Percentiles rank a stretch among this genome's conserved stretches.
phyloP scores from a whole-genome alignment of 176 grass and related monocot species.

The Oryza glaberrima region DNA sequence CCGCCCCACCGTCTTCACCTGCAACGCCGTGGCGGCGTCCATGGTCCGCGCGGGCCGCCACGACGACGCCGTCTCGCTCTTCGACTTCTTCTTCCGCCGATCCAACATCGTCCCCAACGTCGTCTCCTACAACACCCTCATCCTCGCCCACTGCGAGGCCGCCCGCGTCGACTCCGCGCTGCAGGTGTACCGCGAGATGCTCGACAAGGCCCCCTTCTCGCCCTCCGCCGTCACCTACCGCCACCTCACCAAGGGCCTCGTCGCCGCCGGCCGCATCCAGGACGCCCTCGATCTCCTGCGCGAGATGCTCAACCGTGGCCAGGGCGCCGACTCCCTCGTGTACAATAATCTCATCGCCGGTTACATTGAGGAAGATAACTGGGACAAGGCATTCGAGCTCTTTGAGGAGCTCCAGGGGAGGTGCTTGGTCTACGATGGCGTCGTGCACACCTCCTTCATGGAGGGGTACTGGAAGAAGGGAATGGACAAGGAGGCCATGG shows the following conservation, averaged over 20 bases:
- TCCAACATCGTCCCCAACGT: constrained; percentile 57
- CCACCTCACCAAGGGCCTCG: constrained; percentile 58
- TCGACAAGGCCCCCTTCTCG: constrained; percentile 46
- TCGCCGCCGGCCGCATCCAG: constrained; percentile 43
- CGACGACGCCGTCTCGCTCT: constrained; percentile 47
- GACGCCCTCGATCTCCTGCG: constrained; percentile 52
- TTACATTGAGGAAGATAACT: constrained; percentile 44
- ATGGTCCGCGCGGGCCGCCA: constrained; percentile 48
- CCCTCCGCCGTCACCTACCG: constrained; percentile 47
- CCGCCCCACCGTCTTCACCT: constrained; percentile 82
- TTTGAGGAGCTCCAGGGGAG: constrained; percentile 56
- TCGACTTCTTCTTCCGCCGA: constrained; percentile 57
- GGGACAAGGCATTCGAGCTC: constrained; percentile 55
- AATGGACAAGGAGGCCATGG: constrained; percentile 63
- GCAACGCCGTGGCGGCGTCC: constrained; percentile 68
- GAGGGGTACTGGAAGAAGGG: constrained; percentile 53
- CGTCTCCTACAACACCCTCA: constrained; percentile 70
- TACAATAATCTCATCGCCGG: constrained; percentile 60
- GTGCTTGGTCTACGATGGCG: constrained; percentile 56
- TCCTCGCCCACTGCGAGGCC: constrained; percentile 52
- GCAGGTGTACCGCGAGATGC: constrained; percentile 41
- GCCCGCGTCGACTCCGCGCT: constrained; percentile 41
- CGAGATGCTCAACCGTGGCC: constrained; percentile 52
- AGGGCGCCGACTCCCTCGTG: constrained; percentile 52
- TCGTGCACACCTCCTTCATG: constrained; percentile 53